Conservation (phyloP, 306 rosid genomes). For the Ziziphus jujuba region DNA sequence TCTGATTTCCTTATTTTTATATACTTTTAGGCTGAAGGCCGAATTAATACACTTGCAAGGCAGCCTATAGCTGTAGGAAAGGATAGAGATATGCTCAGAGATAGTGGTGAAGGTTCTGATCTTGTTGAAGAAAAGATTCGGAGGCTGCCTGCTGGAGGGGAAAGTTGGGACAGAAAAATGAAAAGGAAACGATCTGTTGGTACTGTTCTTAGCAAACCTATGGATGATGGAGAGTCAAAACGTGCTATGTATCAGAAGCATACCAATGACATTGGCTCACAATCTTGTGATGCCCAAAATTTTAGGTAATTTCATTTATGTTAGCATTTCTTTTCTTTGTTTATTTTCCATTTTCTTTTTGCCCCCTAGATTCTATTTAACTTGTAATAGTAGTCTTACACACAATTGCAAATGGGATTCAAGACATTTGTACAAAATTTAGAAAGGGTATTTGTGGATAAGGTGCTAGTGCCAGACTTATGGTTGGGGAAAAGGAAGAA, state of each 20-base stretch:
- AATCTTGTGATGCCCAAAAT: conserved; percentile 58
- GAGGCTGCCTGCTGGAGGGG: conserved; percentile 66
- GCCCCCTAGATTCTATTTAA: background rate
- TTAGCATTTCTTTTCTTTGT: conserved; percentile 1
- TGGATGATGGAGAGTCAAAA: conserved; percentile 68
- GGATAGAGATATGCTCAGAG: conserved; percentile 59
- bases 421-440: too few relatives aligned
- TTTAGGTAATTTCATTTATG: conserved; percentile 55
- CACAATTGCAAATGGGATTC: background rate
- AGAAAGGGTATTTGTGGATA: too few relatives aligned
- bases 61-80: conserved; percentile 54
- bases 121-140: conserved; percentile 70
- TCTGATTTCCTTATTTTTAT: conserved; percentile 4
- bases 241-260: conserved; percentile 57
- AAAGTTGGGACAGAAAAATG: conserved; percentile 74
- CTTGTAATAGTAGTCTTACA: background rate
- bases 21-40: conserved; percentile 62
- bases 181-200: conserved; percentile 78
- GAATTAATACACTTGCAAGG: conserved; percentile 48
- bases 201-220: conserved; percentile 47
- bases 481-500: too few relatives aligned
- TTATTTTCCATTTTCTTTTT: background rate
- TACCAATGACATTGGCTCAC: conserved; percentile 50
- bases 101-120: conserved; percentile 63
- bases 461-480: too few relatives aligned